phyloP scores from a whole-genome alignment of 345 rosid genomes.

The Luvunga scandens region DNA sequence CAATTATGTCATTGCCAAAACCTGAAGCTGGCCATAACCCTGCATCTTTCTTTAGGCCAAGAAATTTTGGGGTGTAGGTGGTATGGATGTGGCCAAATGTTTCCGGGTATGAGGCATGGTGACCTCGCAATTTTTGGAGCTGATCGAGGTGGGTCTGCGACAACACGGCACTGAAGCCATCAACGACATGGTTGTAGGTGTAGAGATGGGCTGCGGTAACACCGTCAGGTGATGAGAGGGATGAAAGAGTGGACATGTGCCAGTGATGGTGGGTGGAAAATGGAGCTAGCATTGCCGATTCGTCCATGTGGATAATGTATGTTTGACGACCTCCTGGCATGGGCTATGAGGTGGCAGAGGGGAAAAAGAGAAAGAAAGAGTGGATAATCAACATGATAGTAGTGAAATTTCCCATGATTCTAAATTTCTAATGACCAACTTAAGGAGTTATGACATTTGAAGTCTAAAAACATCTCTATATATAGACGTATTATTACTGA shows the following conservation, averaged over 20 bases:
- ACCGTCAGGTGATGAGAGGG: conserved; percentile 29
- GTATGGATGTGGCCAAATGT: conserved; percentile 37
- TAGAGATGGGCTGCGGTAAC: conserved; percentile 40
- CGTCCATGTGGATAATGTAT: conserved; percentile 49
- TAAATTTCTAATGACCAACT: conserved; percentile 26
- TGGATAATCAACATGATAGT: conserved; percentile 11
- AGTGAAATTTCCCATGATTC: neutral
- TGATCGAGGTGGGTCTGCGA: conserved; percentile 36
- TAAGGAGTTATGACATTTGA: neutral
- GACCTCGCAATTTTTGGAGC: conserved; percentile 29
- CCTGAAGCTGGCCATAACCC: conserved; percentile 42
- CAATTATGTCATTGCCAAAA: conserved; percentile 41
- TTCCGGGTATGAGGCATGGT: conserved; percentile 42
- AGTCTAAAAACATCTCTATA: neutral
- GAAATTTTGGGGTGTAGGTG: conserved; percentile 35
- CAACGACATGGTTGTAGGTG: conserved; percentile 42
- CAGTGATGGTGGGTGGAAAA: conserved; percentile 40
- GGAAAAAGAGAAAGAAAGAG: conserved; percentile 12
- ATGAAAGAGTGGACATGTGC: conserved; percentile 42
- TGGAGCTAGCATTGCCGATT: conserved; percentile 30
- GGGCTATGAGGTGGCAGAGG: conserved; percentile 1
- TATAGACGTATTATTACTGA: conserved; percentile 10
- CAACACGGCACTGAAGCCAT: conserved; percentile 44
- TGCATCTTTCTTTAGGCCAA: conserved; percentile 29
- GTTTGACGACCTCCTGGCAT: conserved; percentile 7